phyloP scores from a whole-genome alignment of 306 rosid genomes.

The Dicorynia guianensis region DNA sequence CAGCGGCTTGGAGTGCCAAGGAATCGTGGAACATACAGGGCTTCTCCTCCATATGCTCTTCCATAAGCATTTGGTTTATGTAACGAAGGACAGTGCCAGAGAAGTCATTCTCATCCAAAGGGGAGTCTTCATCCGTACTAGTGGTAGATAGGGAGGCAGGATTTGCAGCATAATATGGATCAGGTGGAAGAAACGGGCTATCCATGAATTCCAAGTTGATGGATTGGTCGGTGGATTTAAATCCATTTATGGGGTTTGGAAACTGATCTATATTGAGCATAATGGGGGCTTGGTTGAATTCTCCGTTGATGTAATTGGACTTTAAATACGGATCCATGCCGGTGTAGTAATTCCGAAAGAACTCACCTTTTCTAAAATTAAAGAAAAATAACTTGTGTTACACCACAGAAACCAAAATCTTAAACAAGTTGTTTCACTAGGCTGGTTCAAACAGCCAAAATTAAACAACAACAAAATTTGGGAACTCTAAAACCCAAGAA shows the following conservation, averaged over 20 bases:
- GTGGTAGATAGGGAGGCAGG: slow-evolving; percentile 25
- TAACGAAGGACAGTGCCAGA: slow-evolving; percentile 63
- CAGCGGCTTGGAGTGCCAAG: slow-evolving; percentile 71
- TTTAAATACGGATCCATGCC: slow-evolving; percentile 48
- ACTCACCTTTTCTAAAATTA: neutral
- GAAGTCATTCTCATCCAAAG: slow-evolving; percentile 55
- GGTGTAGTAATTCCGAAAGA: neutral
- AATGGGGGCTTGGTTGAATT: slow-evolving; percentile 19
- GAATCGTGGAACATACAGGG: slow-evolving; percentile 71
- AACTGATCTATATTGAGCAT: slow-evolving; percentile 29
- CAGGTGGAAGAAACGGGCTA: slow-evolving; percentile 25
- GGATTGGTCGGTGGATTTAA: slow-evolving; percentile 16
- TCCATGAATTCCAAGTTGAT: slow-evolving; percentile 37
- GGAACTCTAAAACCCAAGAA: slow-evolving; percentile 30
- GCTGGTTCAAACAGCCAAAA: neutral
- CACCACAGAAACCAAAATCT: neutral
- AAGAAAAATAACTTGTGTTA: neutral
- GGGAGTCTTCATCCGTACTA: slow-evolving; percentile 54
- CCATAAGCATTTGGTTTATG: slow-evolving; percentile 81
- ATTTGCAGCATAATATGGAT: slow-evolving; percentile 35
- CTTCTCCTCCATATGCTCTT: slow-evolving; percentile 68
- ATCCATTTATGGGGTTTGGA: slow-evolving; percentile 29
- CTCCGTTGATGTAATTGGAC: slow-evolving; percentile 32
- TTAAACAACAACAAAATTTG: neutral
- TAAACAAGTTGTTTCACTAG: too few species aligned